phyloP scores from a whole-genome alignment of 805 yeast genomes.

The Candida ascalaphidarum region DNA sequence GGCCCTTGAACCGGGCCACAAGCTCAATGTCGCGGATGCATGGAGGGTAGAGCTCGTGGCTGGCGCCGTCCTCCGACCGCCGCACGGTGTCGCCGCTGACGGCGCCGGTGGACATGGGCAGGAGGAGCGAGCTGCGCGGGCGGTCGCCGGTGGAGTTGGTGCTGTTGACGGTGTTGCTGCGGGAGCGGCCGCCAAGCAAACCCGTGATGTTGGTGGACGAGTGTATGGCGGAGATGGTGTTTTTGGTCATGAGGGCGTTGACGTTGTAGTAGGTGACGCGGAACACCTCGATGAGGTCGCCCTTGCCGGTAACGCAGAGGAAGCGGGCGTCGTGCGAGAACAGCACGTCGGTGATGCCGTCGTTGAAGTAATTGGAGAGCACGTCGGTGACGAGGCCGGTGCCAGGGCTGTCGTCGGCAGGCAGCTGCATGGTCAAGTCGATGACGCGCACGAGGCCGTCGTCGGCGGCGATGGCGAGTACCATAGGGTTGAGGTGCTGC shows the following conservation, averaged over 20 bases:
- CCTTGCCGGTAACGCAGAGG: constrained; percentile 43
- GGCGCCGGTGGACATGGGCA: constrained; percentile 14
- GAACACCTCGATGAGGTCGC: constrained; percentile 38
- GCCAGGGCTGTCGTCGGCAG: constrained; percentile 18
- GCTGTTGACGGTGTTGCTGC: constrained; percentile 32
- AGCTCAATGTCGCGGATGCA: constrained; percentile 27
- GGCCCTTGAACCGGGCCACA: constrained; percentile 31
- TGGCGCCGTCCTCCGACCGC: background rate
- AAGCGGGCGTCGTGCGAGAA: constrained; percentile 43
- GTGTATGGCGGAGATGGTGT: constrained; percentile 1
- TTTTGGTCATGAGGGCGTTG: constrained; percentile 19
- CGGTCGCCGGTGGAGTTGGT: constrained; percentile 8
- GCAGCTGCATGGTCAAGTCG: constrained; percentile 37
- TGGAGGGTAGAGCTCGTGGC: constrained; percentile 17
- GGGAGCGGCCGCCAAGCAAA: constrained; percentile 19
- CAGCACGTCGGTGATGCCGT: constrained; percentile 45
- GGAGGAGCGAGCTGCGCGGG: constrained; percentile 9
- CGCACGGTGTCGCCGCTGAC: constrained; percentile 10
- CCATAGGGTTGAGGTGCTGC: constrained; percentile 24
- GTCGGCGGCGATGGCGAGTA: constrained; percentile 47
- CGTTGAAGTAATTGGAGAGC: constrained; percentile 54
- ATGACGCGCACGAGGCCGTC: constrained; percentile 58
- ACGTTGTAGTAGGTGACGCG: constrained; percentile 33
- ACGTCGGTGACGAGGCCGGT: constrained; percentile 37
- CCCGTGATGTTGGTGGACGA: constrained; percentile 3